phyloP scores from a whole-genome alignment of 495 filamentous ascomycete genomes.

The Aspergillus panamensis region DNA sequence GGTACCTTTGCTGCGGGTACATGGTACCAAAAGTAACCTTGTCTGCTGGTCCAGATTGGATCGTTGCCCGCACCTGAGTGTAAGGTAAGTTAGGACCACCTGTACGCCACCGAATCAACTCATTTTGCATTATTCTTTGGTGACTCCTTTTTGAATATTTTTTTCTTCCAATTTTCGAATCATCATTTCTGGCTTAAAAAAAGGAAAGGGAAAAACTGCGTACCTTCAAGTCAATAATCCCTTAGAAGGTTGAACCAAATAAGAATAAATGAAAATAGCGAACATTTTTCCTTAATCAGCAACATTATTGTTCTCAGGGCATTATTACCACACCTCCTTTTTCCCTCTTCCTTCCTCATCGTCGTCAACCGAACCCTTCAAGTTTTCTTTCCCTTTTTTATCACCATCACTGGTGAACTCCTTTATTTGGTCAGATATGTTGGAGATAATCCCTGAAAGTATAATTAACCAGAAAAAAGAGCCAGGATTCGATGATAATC shows the following conservation, averaged over 20 bases:
- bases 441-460: neutral
- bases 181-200: neutral
- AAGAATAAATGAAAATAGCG: neutral
- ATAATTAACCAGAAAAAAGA: neutral
- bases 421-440: neutral
- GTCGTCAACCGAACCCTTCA: neutral
- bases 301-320: no score
- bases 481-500: slow-evolving; percentile 8
- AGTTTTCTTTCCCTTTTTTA: neutral
- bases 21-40: slow-evolving; percentile 2
- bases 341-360: neutral
- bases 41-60: neutral
- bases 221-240: neutral
- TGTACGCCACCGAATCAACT: slow-evolving; percentile 2
- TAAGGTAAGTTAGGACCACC: slow-evolving; percentile 3
- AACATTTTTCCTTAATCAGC: neutral
- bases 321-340: neutral
- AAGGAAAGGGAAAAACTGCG: neutral
- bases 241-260: neutral
- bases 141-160: neutral
- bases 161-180: neutral
- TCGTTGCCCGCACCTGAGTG: neutral
- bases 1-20: slow-evolving; percentile 14
- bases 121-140: neutral
- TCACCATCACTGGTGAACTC: neutral